phyloP scores from a whole-genome alignment of 805 yeast species.

The Blastobotrys terrestris region DNA sequence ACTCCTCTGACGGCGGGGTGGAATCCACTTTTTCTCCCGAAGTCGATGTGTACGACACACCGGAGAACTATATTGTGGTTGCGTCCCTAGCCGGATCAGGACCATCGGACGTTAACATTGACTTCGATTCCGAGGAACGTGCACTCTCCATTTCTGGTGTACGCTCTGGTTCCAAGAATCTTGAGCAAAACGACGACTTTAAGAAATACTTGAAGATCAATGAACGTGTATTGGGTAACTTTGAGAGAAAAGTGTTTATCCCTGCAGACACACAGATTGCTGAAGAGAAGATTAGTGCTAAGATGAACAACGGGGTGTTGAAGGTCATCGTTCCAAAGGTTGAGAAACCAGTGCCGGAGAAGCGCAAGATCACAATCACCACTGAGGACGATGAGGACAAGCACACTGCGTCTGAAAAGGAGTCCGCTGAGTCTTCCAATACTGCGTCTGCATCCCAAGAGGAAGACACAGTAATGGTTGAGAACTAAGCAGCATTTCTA shows the following conservation, averaged over 20 bases:
- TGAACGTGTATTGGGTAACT: conserved; percentile 51
- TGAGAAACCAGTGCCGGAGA: conserved; percentile 28
- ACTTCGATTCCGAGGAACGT: conserved; percentile 52
- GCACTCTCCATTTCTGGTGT: conserved; percentile 48
- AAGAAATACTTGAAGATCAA: conserved; percentile 39
- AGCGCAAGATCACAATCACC: conserved; percentile 22
- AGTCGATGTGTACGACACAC: conserved; percentile 50
- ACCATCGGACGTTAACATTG: conserved; percentile 46
- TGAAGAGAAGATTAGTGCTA: conserved; percentile 50
- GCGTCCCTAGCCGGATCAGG: conserved; percentile 56
- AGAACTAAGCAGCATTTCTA: not conserved
- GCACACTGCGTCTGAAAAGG: conserved; percentile 2
- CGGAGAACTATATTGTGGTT: conserved; percentile 41
- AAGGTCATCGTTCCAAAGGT: conserved; percentile 48
- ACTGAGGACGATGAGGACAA: conserved; percentile 18
- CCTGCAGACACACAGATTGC: conserved; percentile 47
- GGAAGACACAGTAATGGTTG: not conserved
- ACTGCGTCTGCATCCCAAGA: not conserved
- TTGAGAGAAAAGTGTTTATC: conserved; percentile 51
- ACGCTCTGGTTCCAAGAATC: not conserved
- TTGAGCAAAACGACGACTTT: conserved; percentile 30
- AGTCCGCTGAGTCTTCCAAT: not conserved
- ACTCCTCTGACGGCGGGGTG: not conserved
- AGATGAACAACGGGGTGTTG: conserved; percentile 47
- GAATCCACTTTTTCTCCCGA: conserved; percentile 43